These are phyloP conservation scores for Mycosphaerella arachidis DNA, from an alignment of 2,329 filamentous ascomycete species.

Conservation along the genomic window DNA sequence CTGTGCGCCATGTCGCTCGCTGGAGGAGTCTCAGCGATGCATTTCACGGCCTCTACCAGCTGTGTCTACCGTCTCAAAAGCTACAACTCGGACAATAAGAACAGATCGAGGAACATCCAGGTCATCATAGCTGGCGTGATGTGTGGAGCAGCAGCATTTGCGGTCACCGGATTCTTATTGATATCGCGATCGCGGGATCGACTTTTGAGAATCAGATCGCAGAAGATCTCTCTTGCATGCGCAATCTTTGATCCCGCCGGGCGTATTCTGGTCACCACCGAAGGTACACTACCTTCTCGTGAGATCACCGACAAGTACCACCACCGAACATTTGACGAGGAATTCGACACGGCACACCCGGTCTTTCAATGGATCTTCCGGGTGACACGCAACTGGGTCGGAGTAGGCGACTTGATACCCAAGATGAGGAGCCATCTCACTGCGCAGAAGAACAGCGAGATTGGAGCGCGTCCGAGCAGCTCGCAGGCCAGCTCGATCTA, in stretches of 20 bases:
- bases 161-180: slow-evolving; percentile 35
- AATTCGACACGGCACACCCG: slow-evolving; percentile 70
- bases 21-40: slow-evolving; percentile 79
- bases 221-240: slow-evolving; percentile 53
- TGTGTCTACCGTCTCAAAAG: slow-evolving; percentile 61
- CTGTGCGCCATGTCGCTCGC: slow-evolving; percentile 65
- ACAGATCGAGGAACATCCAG: slow-evolving; percentile 56
- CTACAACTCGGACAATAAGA: slow-evolving; percentile 37
- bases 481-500: slow-evolving; percentile 36
- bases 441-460: slow-evolving; percentile 31
- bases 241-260: slow-evolving; percentile 65
- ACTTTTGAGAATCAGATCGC: slow-evolving; percentile 42
- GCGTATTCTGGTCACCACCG: slow-evolving; percentile 63
- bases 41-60: slow-evolving; percentile 73
- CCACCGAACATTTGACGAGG: slow-evolving; percentile 61
- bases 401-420: slow-evolving; percentile 62
- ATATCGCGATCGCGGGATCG: slow-evolving; percentile 36
- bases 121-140: slow-evolving; percentile 69
- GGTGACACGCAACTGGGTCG: slow-evolving; percentile 71
- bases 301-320: slow-evolving; percentile 77
- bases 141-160: slow-evolving; percentile 38
- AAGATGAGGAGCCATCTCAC: slow-evolving; percentile 70
- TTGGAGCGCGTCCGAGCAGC: slow-evolving; percentile 24
- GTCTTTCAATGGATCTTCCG: slow-evolving; percentile 86
- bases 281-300: slow-evolving; percentile 64